phyloP scores from a whole-genome alignment of 306 rosid genomes.

The Gillenia trifoliata region DNA sequence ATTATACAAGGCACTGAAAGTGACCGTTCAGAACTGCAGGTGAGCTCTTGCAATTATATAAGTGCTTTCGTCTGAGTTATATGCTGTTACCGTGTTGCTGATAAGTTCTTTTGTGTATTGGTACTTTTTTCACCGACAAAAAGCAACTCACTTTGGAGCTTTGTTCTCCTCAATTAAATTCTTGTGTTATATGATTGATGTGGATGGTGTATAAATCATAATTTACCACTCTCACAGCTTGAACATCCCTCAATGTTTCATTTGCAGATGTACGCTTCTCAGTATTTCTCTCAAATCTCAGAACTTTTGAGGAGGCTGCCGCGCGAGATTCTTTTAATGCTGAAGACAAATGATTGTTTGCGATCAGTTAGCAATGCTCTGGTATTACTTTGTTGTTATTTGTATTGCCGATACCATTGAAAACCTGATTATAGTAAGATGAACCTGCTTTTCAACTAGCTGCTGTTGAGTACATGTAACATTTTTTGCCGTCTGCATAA shows the following conservation, averaged over 20 bases:
- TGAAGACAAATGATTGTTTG: conserved; percentile 96
- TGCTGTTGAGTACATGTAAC: neutral
- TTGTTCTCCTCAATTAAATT: neutral
- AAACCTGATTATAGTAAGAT: neutral
- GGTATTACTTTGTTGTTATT: conserved; percentile 45
- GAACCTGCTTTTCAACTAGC: neutral
- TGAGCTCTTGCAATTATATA: conserved; percentile 29
- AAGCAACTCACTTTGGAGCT: neutral
- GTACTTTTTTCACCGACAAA: neutral
- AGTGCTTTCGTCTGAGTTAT: neutral
- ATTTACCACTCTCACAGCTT: neutral
- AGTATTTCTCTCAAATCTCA: conserved; percentile 81
- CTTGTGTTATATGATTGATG: conserved; percentile 6
- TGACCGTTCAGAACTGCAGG: conserved; percentile 88
- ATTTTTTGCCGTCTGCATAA: neutral
- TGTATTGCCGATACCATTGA: neutral
- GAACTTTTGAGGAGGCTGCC: conserved; percentile 94
- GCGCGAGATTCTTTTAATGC: conserved; percentile 85
- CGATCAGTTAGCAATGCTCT: conserved; percentile 78
- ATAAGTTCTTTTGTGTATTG: neutral
- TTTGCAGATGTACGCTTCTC: conserved; percentile 87
- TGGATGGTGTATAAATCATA: conserved; percentile 3
- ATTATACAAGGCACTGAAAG: conserved; percentile 64
- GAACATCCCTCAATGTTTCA: conserved; percentile 18
- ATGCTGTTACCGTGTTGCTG: neutral